A percentile compares a stretch with the other conserved stretches of the same genome.
Evolutionary conservation across 768 basidiomycete species (phyloP).

Genomic region (Lactarius hatsudake): DNA sequence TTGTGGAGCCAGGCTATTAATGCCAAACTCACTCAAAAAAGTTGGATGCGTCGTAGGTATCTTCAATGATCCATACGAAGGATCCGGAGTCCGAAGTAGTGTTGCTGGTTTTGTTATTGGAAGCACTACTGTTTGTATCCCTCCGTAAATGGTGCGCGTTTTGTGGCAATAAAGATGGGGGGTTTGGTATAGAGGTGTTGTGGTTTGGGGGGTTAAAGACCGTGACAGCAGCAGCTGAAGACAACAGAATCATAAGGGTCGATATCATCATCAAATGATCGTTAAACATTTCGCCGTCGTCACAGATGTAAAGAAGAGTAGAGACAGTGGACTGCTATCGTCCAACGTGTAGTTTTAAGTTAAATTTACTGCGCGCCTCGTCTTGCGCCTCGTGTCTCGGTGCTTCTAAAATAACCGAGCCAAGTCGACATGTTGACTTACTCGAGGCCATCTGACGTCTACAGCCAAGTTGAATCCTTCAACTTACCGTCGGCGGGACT

Average conservation of each 20-base stretch:
- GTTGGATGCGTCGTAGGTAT: slow-evolving; percentile 25
- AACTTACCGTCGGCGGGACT: not conserved
- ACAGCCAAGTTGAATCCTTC: not conserved
- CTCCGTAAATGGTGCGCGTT: slow-evolving; percentile 12
- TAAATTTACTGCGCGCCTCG: not conserved
- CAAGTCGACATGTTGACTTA: not conserved
- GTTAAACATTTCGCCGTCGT: slow-evolving; percentile 27
- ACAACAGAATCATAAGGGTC: slow-evolving; percentile 15
- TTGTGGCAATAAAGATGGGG: slow-evolving; percentile 1
- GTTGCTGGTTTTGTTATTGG: slow-evolving; percentile 17
- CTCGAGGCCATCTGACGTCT: not conserved
- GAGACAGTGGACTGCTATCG: not conserved
- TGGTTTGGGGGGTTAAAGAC: not conserved
- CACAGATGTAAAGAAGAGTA: slow-evolving; percentile 1
- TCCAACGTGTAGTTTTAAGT: not conserved
- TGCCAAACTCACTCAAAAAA: slow-evolving; percentile 26
- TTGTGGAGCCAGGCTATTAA: not conserved
- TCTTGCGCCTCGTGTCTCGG: not conserved
- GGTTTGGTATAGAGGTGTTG: not conserved
- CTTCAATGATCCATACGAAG: slow-evolving; percentile 25
- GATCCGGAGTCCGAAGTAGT: slow-evolving; percentile 5
- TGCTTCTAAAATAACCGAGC: not conserved
- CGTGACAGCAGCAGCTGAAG: not conserved
- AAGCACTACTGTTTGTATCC: slow-evolving; percentile 7
- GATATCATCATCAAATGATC: slow-evolving; percentile 26